These are phyloP conservation scores for Acidomyces sp. DNA, from an alignment of 495 filamentous ascomycete genomes.

Conservation along the genomic window DNA sequence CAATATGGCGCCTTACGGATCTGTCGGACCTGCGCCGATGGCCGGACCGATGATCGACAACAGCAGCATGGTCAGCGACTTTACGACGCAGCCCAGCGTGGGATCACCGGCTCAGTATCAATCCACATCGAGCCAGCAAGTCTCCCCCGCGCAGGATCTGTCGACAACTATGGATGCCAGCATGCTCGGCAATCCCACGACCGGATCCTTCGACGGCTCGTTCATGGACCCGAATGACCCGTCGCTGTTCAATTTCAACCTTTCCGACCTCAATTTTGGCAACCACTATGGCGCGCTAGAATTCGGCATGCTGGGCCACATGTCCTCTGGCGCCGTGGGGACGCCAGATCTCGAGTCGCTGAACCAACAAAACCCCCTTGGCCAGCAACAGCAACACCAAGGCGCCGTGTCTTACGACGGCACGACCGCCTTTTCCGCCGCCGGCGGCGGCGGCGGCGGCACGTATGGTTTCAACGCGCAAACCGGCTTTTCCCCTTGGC, in stretches of 20 bases:
- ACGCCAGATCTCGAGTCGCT: constrained; percentile 47
- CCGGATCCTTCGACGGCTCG: constrained; percentile 10
- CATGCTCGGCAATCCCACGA: constrained; percentile 2
- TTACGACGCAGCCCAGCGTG: constrained; percentile 19
- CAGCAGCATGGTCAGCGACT: constrained; percentile 18
- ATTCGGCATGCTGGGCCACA: constrained; percentile 86
- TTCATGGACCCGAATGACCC: constrained; percentile 84
- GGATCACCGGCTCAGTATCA: constrained; percentile 25
- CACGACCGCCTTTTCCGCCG: constrained; percentile 13
- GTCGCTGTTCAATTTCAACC: constrained; percentile 81
- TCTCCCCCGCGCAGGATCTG: constrained; percentile 29
- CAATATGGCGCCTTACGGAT: constrained; percentile 4
- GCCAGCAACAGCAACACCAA: constrained; percentile 21
- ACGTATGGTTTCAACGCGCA: constrained; percentile 12
- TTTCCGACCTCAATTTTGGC: constrained; percentile 86
- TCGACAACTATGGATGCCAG: constrained; percentile 21
- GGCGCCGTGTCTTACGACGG: constrained; percentile 14
- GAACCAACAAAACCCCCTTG: constrained; percentile 20
- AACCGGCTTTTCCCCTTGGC: constrained; percentile 16
- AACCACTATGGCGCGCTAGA: constrained; percentile 90
- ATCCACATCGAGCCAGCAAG: constrained; percentile 20
- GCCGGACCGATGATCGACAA: constrained; percentile 13
- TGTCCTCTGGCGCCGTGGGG: constrained; percentile 75
- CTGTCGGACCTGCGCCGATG: constrained; percentile 2
- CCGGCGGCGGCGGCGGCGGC: too few relatives aligned